Base-by-base conservation (phyloP, 495 filamentous ascomycete genomes). In the Poronia punctata region DNA sequence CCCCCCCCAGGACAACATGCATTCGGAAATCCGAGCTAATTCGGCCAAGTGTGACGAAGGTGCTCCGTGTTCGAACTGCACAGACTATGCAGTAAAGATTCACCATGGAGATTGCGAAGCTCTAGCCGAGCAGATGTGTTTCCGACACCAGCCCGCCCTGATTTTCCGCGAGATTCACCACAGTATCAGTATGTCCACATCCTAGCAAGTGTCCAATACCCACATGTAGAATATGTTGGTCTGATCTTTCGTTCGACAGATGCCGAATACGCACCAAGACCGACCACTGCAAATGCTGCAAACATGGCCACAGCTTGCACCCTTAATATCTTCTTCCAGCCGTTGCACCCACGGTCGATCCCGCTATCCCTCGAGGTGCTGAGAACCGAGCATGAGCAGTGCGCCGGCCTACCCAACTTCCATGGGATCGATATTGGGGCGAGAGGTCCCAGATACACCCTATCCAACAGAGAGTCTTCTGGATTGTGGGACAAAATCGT, bases 1-100 rank as follows among this genome's bases (percentile, higher is more conserved):
- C n/a, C n/a, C n/a, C n/a, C n/a, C n/a, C n/a, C n/a, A n/a, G n/a
- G 5, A 17, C 10, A 29, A 37, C 27, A 22, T 11, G 21, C 35
- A 29, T 30, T 30, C 19, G 17, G 23, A 17, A 19, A 24, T 40
- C 40, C 15, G 9, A 37, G n/a, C 18, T 29, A 47, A 53, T 32
- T 39, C 35, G 17, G 29, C 47, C 18, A 31, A 60, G 57, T 60
- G 57, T 53, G 54, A 57, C 41, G 39, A 54, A 26, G 43, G 48
- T n/a, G 38, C 40, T 7, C 51, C 54, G 28, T 60, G 57, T 46
- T 50, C 51, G 40, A 39, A 42, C 35, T 60, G 57, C 45, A 51
- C 21, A 25, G 37, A 31, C 11, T 44, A 57, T 45, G 57, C 54
- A 27, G 40, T 35, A n/a, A 59, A 56, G 30, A 41, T 35, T 10